Conservation (phyloP, 495 filamentous ascomycete genomes). For the Talaromyces trachyspermus region DNA sequence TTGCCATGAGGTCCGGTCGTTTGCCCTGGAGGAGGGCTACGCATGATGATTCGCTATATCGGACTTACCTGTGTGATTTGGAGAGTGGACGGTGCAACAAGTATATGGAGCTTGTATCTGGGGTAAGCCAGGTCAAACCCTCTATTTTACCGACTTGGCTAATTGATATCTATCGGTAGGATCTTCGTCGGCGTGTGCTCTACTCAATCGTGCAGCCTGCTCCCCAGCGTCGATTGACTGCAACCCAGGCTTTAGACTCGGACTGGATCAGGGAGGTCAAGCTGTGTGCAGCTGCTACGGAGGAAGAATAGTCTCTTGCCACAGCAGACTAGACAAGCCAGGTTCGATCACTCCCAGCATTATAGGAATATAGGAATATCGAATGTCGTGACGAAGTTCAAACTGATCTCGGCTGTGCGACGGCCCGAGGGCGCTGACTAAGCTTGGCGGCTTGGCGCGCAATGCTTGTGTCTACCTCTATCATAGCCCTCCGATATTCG, state of each 20-base stretch:
- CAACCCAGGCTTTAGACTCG: background rate
- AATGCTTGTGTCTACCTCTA: too few species aligned
- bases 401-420: too few species aligned
- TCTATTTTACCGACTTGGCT: background rate
- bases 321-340: background rate
- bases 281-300: background rate
- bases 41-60: background rate
- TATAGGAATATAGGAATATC: too few species aligned
- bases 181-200: conserved; percentile 37
- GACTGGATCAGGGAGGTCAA: background rate
- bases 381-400: too few species aligned
- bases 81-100: background rate
- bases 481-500: too few species aligned
- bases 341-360: too few species aligned
- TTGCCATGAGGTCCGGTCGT: conserved; percentile 10
- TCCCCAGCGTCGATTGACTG: background rate
- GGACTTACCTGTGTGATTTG: background rate
- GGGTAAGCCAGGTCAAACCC: background rate
- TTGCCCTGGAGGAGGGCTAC: conserved; percentile 13
- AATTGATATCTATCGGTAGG: conserved; percentile 25
- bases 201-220: background rate
- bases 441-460: too few species aligned
- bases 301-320: too few species aligned
- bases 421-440: too few species aligned
- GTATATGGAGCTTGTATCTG: background rate